These are phyloP conservation scores for Salvia miltiorrhiza DNA, from an alignment of 257 asterid genomes.

Conservation along the genomic window DNA sequence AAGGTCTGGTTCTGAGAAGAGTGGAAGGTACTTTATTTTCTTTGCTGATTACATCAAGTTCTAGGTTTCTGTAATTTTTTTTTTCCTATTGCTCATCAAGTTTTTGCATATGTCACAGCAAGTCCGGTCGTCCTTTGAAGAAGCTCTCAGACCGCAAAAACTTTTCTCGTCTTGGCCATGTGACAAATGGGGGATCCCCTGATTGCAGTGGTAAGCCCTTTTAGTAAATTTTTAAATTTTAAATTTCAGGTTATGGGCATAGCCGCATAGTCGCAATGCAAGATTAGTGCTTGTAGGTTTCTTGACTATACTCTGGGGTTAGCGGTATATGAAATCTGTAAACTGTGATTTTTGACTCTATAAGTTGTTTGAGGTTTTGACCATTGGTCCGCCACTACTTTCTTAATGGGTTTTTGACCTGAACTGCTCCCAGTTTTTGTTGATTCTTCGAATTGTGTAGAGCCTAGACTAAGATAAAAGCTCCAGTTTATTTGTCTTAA, in stretches of 20 bases:
- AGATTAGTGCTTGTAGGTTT: background rate
- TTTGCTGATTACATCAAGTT: slow-evolving; percentile 12
- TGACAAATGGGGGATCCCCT: slow-evolving; percentile 72
- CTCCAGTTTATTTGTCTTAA: background rate
- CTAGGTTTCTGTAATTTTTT: slow-evolving; percentile 11
- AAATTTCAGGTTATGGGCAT: background rate
- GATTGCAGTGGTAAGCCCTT: slow-evolving; percentile 70
- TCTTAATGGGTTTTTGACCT: background rate
- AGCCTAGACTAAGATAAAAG: background rate
- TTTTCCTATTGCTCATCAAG: slow-evolving; percentile 18
- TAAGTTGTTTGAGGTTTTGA: slow-evolving; percentile 1
- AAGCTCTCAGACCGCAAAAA: slow-evolving; percentile 87
- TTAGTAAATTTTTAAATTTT: slow-evolving; percentile 1
- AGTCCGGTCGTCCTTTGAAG: slow-evolving; percentile 88
- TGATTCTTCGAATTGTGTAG: background rate
- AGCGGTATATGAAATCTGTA: slow-evolving; percentile 8
- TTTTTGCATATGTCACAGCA: slow-evolving; percentile 51
- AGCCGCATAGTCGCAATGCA: background rate
- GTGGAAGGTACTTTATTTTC: slow-evolving; percentile 67
- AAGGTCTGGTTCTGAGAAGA: slow-evolving; percentile 67
- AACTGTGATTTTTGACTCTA: slow-evolving; percentile 3
- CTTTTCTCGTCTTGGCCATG: slow-evolving; percentile 76
- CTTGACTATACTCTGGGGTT: slow-evolving; percentile 2
- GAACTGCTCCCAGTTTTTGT: background rate
- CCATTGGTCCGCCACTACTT: background rate